Evolutionary conservation across 202 grass and related monocot genomes (phyloP).

Genomic region (Cymbopogon flexuosus): DNA sequence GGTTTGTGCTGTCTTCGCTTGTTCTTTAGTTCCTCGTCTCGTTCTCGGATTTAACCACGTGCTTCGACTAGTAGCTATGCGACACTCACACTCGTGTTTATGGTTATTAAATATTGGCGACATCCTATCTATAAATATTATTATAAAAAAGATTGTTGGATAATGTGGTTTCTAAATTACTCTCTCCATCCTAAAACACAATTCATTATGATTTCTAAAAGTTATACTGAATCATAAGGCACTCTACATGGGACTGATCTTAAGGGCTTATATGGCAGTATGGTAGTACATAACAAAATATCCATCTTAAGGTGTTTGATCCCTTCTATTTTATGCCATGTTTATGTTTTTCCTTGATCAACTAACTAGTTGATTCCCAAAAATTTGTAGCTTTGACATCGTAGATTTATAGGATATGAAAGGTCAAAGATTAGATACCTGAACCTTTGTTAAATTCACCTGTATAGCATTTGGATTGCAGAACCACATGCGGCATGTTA

Average conservation of each 20-base stretch:
- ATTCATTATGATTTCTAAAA: no score
- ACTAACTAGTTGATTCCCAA: background rate
- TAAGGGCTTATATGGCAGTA: background rate
- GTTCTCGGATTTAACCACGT: background rate
- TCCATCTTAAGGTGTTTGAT: background rate
- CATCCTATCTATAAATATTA: no score
- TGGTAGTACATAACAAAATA: background rate
- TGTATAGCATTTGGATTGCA: constrained; percentile 8
- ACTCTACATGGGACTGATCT: background rate
- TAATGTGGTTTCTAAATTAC: no score
- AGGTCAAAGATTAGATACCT: background rate
- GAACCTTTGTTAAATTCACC: background rate
- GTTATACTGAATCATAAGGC: no score
- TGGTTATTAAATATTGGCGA: no score
- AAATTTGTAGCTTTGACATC: background rate
- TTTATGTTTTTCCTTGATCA: background rate
- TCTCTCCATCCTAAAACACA: no score
- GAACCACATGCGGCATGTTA: background rate
- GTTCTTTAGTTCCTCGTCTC: background rate
- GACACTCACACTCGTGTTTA: no score
- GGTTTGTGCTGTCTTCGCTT: constrained; percentile 20
- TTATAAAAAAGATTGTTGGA: no score
- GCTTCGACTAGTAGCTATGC: background rate
- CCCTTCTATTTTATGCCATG: background rate
- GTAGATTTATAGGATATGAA: background rate